A percentile compares a stretch with the other conserved stretches of the same genome.
Evolutionary conservation across 1,284 basidiomycete genomes (phyloP).

Genomic region (Ceratobasidium sp.): DNA sequence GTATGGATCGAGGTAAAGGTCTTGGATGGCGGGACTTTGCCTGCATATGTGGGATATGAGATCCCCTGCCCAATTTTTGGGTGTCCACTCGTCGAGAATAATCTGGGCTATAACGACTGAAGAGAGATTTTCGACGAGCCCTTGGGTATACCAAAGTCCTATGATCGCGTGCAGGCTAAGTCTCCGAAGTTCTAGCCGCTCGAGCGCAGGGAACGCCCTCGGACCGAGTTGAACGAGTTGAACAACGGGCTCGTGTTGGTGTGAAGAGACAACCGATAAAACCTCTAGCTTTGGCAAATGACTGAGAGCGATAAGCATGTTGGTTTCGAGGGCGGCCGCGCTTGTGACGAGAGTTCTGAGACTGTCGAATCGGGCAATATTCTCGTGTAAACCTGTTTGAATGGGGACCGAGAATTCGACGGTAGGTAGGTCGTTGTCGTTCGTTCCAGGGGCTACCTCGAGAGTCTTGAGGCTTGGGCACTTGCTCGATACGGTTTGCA

Average conservation of each 20-base stretch:
- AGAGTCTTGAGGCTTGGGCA: slow-evolving; percentile 35
- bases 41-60: slow-evolving; percentile 30
- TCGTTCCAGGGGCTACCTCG: slow-evolving; percentile 31
- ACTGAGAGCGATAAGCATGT: slow-evolving; percentile 15
- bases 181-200: slow-evolving; percentile 29
- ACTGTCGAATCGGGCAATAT: slow-evolving; percentile 33
- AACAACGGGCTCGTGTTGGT: slow-evolving; percentile 26
- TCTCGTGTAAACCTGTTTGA: slow-evolving; percentile 21
- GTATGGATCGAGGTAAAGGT: slow-evolving; percentile 32
- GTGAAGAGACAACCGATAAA: slow-evolving; percentile 19
- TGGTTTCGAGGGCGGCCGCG: slow-evolving; percentile 30
- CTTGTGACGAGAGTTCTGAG: slow-evolving; percentile 30
- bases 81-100: slow-evolving; percentile 33
- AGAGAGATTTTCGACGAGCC: slow-evolving; percentile 15
- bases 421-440: neutral
- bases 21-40: slow-evolving; percentile 11
- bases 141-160: slow-evolving; percentile 15
- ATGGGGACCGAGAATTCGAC: slow-evolving; percentile 23
- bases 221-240: slow-evolving; percentile 12
- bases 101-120: slow-evolving; percentile 24
- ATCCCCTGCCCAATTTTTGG: slow-evolving; percentile 31
- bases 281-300: slow-evolving; percentile 23
- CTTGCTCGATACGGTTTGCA: slow-evolving; percentile 13
- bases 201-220: slow-evolving; percentile 24
- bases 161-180: slow-evolving; percentile 19